Base-by-base conservation (phyloP, 2,329 filamentous ascomycete species). In the Aspergillus fijiensis region DNA sequence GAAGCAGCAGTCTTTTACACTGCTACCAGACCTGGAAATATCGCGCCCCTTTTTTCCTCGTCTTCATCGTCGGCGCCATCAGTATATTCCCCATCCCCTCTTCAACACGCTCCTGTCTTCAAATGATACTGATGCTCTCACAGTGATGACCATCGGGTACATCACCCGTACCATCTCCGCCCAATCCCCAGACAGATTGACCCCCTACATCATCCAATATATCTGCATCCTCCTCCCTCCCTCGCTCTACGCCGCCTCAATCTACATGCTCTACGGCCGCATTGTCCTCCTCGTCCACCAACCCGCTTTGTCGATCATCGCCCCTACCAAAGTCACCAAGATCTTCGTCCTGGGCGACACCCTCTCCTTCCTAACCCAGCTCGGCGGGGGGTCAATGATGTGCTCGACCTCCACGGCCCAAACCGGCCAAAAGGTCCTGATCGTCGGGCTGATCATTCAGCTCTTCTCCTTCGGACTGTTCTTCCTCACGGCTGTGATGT, bases 171-270 rank as follows among this genome's bases (percentile, higher is more conserved):
- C 2, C 39, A 19, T 45, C 14, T 45, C 39, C 16, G 39, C 39
- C n/a, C 12, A 45, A 9, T 45, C 39, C 4, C 39, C 23, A 16
- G 33, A 4, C 14, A 1, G 39, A 6, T n/a, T 61, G 3, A n/a
- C 31, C 2, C 49, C 53, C 27, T 60, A 55, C 52, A 49, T 57
- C n/a, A 25, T 31, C 1, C 61, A 63, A 23, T 56, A 48, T 10
- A 47, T 61, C 5, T 59, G 60, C 42, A 61, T 61, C n/a, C 54
- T 63, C 23, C 59, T 61, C 27, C 59, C 61, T 3, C 61, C 61
- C 10, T 61, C 61, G 2, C 59, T 63, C 29, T 55, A 61, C 47
- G 61, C 61, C 27, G 80, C 75, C 0, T 65, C 65, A 11, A 65
- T 66, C 54, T 67, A 63, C 47, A 63, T 63, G 61, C 58, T 58